Base-by-base conservation (phyloP, 306 rosid genomes). In the Echinosophora koreensis region DNA sequence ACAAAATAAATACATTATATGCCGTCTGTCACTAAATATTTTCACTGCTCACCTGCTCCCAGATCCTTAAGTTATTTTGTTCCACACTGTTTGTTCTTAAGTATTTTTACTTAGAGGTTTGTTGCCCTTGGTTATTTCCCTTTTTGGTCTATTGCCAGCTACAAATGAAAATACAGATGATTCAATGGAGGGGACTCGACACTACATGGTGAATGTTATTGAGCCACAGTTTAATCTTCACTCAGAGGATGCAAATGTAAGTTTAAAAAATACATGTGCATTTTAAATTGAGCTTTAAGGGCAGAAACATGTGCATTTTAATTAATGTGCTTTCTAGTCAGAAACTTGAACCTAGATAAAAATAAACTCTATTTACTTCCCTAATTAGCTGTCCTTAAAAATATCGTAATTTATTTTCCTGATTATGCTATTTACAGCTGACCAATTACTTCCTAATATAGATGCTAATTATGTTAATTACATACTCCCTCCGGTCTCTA, bases 161-260 rank as follows among this genome's bases (percentile, higher is more conserved):
- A 88, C 88, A 86, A 77, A 51, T 64, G 86, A 65, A 66, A 84
- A 78, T 52, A 37, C 34, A 17, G 83, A 81, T 34, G 94, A 87
- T 59, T 66, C 82, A 8, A 86, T 79, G 81, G 98, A 87, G 71
- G 99, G 99, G 67, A 96, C 89, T 84, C 90, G 89, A 18, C 94
- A 89, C 77, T 96, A 91, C 87, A 93, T 92, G 99, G 98, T 96
- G 90, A 96, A 96, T 87, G 92, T 96, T 68, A 81, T 91, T 86
- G 96, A 84, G 88, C 99, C 99, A 59, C 99, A 96, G 49, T 96
- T 96, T 85, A 96, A 96, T 91, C 97, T 96, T 76, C 98, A 96
- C 84, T 91, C 99, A 11, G 93, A 92, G 86, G 98, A 87, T 57
- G 99, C 98, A 67, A 88, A 89, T 80, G 99, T 93, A 90, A 93